Evolutionary conservation across 257 asterid genomes (phyloP), one percentile per base, ranked within the genome.

Genomic region (Solanum phureja): DNA sequence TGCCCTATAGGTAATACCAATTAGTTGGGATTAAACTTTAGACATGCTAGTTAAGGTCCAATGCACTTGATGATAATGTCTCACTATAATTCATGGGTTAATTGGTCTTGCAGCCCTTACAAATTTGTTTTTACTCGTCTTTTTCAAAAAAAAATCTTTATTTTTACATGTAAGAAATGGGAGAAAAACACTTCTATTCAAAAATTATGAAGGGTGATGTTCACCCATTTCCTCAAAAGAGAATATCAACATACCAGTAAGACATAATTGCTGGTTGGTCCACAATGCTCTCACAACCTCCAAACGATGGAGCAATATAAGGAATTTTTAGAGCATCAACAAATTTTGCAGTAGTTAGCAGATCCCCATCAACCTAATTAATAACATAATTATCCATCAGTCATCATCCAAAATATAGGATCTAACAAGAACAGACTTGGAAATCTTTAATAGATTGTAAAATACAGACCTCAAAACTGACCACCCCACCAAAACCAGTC

Each of bases 191-290:
- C 46, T 72, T 72, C 40, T 72, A 7, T 34, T 72, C 46, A 46
- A 46, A 72, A 34, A 34, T 18, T 35, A 35, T 18, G 12, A 72
- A 72, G 44, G 13, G 24, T 11, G 23, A 18, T 72, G 24, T 33
- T 31, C 42, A 33, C 12, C 27, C 42, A 72, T 16, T 33, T 72
- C 79, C 24, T 72, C 44, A 9, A 72, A 16, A 72, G 21, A 31
- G 81, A 77, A 56, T 23, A 79, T 76, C 58, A 11, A 74, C 93
- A 58, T 91, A 96, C 99, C 98, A 96, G 85, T 95, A 96, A 86
- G 99, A 96, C 99, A 96, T 95, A 27, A 96, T 95, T 60, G 99
- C 98, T 75, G 99, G 99, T 91, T 94, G 99, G 84, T 96, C 98
- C 68, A 96, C 97, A 86, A 96, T 96, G 94, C 99, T 95, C 91